These are phyloP conservation scores for Coprinopsis strossmayeri DNA, from an alignment of 768 basidiomycete species.

Conservation along the genomic window DNA sequence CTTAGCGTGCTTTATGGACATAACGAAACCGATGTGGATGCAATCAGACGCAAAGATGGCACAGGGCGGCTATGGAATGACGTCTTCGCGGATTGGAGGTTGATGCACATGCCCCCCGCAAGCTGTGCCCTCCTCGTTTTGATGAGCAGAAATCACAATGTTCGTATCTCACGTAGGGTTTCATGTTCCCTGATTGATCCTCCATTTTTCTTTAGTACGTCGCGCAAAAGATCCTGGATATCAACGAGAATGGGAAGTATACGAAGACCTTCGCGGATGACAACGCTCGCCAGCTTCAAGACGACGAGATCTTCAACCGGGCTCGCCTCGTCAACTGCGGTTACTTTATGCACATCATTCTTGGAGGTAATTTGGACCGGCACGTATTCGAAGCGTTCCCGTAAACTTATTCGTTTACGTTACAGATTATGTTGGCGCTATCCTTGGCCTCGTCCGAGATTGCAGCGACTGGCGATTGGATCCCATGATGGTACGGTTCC, in stretches of 20 bases:
- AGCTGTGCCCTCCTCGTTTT: constrained; percentile 62
- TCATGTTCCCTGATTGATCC: constrained; percentile 4
- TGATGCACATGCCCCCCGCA: constrained; percentile 70
- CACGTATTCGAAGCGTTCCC: not conserved
- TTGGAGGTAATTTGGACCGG: constrained; percentile 33
- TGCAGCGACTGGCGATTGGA: constrained; percentile 61
- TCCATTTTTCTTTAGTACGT: constrained; percentile 43
- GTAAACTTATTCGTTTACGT: not conserved
- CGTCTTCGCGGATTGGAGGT: constrained; percentile 58
- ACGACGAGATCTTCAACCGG: constrained; percentile 73
- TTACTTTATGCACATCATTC: constrained; percentile 64
- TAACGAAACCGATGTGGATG: constrained; percentile 36
- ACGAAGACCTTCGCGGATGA: constrained; percentile 16
- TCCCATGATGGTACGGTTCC: constrained; percentile 46
- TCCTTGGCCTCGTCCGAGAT: constrained; percentile 64
- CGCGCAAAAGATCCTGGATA: constrained; percentile 55
- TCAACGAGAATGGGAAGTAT: constrained; percentile 60
- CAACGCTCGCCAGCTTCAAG: constrained; percentile 36
- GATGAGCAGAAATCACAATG: constrained; percentile 70
- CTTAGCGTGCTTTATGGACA: constrained; percentile 69
- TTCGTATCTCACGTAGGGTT: constrained; percentile 22
- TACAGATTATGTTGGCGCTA: constrained; percentile 66
- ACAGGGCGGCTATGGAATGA: constrained; percentile 64
- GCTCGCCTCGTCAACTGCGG: constrained; percentile 69
- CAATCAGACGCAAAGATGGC: constrained; percentile 57